phyloP scores from a whole-genome alignment of 345 rosid species.

The Garcia nutans region DNA sequence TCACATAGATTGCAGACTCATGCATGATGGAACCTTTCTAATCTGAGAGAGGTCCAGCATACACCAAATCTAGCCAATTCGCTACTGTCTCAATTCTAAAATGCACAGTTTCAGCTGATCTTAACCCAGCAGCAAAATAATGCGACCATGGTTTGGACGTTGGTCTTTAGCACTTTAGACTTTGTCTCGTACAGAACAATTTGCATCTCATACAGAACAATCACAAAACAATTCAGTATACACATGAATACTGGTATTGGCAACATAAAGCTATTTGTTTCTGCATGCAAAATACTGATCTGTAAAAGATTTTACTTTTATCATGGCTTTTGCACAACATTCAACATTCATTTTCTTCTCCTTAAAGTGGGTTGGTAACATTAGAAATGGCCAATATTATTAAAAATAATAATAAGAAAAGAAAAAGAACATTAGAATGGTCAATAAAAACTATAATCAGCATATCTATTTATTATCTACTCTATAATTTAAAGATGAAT shows the following conservation, averaged over 20 bases:
- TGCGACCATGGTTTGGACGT: not conserved
- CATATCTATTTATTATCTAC: no score
- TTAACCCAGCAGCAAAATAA: not conserved
- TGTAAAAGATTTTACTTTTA: not conserved
- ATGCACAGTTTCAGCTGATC: conserved; percentile 1
- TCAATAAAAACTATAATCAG: no score
- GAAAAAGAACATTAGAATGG: no score
- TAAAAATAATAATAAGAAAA: no score
- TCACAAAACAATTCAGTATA: not conserved
- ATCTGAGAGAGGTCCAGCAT: no score
- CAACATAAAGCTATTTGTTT: not conserved
- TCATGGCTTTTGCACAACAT: not conserved
- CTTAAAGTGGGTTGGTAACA: not conserved
- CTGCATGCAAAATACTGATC: not conserved
- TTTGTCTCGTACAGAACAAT: not conserved
- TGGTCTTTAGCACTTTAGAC: not conserved
- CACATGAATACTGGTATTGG: conserved; percentile 16
- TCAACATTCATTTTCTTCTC: not conserved
- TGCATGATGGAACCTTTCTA: no score
- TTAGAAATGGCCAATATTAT: not conserved
- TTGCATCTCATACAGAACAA: not conserved
- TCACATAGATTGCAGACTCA: no score
- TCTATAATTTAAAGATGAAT: no score
- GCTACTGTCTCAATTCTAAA: not conserved
- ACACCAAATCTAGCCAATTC: no score